Evolutionary conservation across 768 basidiomycete genomes (phyloP).

Genomic region (Kwoniella botswanensis): DNA sequence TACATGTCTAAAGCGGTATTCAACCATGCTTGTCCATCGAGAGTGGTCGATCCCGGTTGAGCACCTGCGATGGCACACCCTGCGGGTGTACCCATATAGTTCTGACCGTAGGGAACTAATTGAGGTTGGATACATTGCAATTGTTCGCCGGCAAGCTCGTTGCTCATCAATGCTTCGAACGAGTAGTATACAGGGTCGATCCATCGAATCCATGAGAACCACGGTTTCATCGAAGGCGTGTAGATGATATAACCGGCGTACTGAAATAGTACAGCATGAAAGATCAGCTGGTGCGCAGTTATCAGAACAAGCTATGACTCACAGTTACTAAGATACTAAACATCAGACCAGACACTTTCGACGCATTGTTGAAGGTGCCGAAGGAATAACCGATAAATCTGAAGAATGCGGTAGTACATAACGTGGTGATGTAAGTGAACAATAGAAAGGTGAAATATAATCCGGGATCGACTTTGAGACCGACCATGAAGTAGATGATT

Average conservation of each 20-base stretch:
- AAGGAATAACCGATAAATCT: constrained; percentile 50
- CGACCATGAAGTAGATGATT: constrained; percentile 54
- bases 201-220: constrained; percentile 56
- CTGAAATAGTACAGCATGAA: too few species aligned
- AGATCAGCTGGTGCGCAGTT: background rate
- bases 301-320: constrained; percentile 16
- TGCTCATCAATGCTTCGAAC: constrained; percentile 46
- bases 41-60: constrained; percentile 33
- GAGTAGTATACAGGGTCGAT: constrained; percentile 55
- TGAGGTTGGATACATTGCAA: constrained; percentile 41
- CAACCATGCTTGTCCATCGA: constrained; percentile 48
- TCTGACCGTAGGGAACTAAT: constrained; percentile 39
- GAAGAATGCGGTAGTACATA: constrained; percentile 48
- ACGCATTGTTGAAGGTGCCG: constrained; percentile 53
- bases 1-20: constrained; percentile 41
- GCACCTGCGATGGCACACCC: constrained; percentile 47
- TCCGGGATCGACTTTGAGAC: constrained; percentile 34
- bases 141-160: constrained; percentile 38
- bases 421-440: constrained; percentile 35
- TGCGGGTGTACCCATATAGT: constrained; percentile 30
- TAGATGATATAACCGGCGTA: constrained; percentile 51
- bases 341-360: constrained; percentile 52
- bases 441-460: constrained; percentile 46
- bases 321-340: constrained; percentile 49
- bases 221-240: constrained; percentile 50